A percentile compares a stretch with the other conserved stretches of the same genome.
Evolutionary conservation across 257 asterid genomes (phyloP).

Genomic region (Verbena officinalis): DNA sequence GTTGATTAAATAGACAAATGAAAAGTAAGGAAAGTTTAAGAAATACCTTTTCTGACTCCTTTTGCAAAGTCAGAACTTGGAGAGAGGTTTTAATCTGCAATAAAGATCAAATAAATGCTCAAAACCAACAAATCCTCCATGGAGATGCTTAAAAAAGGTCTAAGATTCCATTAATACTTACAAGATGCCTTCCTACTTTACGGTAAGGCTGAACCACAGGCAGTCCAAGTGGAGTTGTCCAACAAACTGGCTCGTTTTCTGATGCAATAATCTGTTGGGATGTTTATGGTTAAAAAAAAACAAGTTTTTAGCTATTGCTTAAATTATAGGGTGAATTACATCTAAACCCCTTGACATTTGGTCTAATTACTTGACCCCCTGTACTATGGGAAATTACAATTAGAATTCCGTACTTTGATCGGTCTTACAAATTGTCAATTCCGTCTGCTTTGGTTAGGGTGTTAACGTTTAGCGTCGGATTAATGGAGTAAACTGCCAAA

Average conservation of each 20-base stretch:
- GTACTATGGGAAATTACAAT: too few relatives aligned
- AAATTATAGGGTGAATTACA: too few relatives aligned
- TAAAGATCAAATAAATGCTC: constrained; percentile 20
- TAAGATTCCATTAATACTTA: constrained; percentile 40
- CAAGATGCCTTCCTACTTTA: constrained; percentile 66
- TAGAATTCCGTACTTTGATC: too few relatives aligned
- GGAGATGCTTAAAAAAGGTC: neutral
- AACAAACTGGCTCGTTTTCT: constrained; percentile 82
- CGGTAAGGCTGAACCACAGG: constrained; percentile 99
- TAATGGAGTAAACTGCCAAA: too few relatives aligned
- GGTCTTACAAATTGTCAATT: too few relatives aligned
- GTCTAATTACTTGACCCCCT: too few relatives aligned
- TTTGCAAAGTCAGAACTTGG: constrained; percentile 79
- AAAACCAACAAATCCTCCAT: neutral
- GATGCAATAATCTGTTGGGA: constrained; percentile 75
- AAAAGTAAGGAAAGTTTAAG: constrained; percentile 12
- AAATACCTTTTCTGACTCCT: constrained; percentile 83
- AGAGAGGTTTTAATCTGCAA: constrained; percentile 94
- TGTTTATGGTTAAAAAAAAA: constrained; percentile 28
- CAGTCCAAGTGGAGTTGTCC: constrained; percentile 99
- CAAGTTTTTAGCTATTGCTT: neutral
- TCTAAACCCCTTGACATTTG: too few relatives aligned
- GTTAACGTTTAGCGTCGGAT: too few relatives aligned
- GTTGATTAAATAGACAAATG: constrained; percentile 8
- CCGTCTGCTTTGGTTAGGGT: too few relatives aligned